These are phyloP conservation scores for Dimargaris xerosporica DNA, from an alignment of 192 early-diverging fungal genomes.

Conservation along the genomic window DNA sequence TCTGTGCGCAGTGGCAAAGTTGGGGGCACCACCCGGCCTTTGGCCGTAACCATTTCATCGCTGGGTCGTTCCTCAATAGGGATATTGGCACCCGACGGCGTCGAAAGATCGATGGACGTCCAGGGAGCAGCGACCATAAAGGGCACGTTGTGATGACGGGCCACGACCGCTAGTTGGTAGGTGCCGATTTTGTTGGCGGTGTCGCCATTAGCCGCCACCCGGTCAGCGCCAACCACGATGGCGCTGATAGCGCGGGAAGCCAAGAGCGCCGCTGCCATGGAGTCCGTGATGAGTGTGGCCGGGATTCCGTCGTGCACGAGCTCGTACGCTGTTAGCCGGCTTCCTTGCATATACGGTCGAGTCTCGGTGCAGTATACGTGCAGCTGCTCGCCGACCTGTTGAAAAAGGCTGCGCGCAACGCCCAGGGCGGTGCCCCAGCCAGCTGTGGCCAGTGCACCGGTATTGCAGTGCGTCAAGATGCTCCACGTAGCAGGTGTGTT, in stretches of 20 bases:
- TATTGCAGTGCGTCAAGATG: conserved; percentile 96
- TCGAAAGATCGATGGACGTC: conserved; percentile 75
- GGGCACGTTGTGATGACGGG: conserved; percentile 59
- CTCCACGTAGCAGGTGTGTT: conserved; percentile 11
- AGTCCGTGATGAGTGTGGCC: conserved; percentile 78
- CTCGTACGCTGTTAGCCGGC: conserved; percentile 87
- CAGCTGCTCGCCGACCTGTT: conserved; percentile 25
- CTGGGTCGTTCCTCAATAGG: conserved; percentile 70
- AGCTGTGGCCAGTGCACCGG: conserved; percentile 72
- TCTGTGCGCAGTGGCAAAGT: conserved; percentile 23
- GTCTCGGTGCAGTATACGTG: conserved; percentile 94
- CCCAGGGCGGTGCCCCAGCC: conserved; percentile 89
- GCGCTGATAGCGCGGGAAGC: conserved; percentile 46
- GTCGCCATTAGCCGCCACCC: conserved; percentile 92
- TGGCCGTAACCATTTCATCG: conserved; percentile 54
- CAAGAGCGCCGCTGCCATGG: conserved; percentile 78
- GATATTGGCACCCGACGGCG: conserved; percentile 54
- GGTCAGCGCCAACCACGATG: conserved; percentile 91
- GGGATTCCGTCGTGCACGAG: conserved; percentile 87
- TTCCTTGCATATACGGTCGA: conserved; percentile 96
- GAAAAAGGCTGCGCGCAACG: conserved; percentile 68
- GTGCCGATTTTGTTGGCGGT: conserved; percentile 99
- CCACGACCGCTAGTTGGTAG: conserved; percentile 90
- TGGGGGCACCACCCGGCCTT: conserved; percentile 32
- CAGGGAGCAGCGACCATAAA: conserved; percentile 96